These are phyloP conservation scores for Capsella bursapastoris DNA, from an alignment of 345 rosid genomes.

Conservation along the genomic window DNA sequence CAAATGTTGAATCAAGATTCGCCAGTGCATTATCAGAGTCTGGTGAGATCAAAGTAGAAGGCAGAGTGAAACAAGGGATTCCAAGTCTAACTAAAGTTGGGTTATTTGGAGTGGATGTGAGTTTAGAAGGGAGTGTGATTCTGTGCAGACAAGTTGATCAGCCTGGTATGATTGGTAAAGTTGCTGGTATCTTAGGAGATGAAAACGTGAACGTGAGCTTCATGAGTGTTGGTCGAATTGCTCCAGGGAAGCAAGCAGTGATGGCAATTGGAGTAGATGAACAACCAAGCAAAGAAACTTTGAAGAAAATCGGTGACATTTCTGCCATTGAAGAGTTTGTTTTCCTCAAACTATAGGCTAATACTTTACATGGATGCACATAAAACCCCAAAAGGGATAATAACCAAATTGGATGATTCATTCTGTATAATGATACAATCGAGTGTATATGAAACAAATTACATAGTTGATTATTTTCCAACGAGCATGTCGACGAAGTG, in stretches of 20 bases:
- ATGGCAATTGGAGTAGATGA: slow-evolving; percentile 84
- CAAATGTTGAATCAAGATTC: slow-evolving; percentile 72
- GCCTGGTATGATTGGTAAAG: slow-evolving; percentile 72
- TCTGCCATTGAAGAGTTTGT: slow-evolving; percentile 68
- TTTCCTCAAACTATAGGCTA: slow-evolving; percentile 51
- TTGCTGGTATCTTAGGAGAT: slow-evolving; percentile 63
- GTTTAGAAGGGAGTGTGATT: slow-evolving; percentile 75
- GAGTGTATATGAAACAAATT: slow-evolving; percentile 36
- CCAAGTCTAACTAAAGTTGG: slow-evolving; percentile 71
- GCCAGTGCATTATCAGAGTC: slow-evolving; percentile 66
- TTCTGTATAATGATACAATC: slow-evolving; percentile 38
- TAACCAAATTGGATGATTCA: slow-evolving; percentile 23
- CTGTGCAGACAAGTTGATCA: slow-evolving; percentile 75
- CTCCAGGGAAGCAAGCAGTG: slow-evolving; percentile 64
- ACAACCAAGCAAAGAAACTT: slow-evolving; percentile 56
- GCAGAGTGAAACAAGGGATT: slow-evolving; percentile 69
- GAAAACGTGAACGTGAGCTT: slow-evolving; percentile 72
- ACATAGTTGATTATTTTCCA: slow-evolving; percentile 17
- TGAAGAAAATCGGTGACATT: slow-evolving; percentile 57
- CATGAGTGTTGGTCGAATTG: slow-evolving; percentile 69
- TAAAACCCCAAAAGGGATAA: slow-evolving; percentile 12
- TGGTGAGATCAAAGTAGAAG: slow-evolving; percentile 68
- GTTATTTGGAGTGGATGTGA: slow-evolving; percentile 72
- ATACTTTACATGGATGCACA: slow-evolving; percentile 38
- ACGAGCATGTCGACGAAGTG: slow-evolving; percentile 37